Base-by-base conservation (phyloP, 1,284 basidiomycete genomes). In the Rhodotorula sp. region DNA sequence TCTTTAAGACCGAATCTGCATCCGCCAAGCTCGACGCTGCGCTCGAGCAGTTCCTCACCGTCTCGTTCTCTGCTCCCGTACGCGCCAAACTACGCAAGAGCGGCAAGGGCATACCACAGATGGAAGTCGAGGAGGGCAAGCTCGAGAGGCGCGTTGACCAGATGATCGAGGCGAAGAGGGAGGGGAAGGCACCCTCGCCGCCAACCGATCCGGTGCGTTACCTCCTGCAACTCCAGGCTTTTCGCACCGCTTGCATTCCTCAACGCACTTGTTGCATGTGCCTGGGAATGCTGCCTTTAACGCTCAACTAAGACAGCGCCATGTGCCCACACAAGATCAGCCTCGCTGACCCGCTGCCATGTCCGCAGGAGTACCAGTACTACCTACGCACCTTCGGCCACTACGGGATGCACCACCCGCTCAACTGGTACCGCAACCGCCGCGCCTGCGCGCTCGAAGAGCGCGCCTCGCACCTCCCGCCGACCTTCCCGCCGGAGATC, bases 371-470 rank as follows among this genome's bases (percentile, higher is more conserved):
- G 37, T 69, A 69, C 55, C 66, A 62, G 27, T 75, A 73, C 68
- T 78, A 76, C 68, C 57, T 78, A 54, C 0, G 22, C 2, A 71
- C 64, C 3, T 78, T 68, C 69, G 27, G 54, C 21, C 41, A 64
- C 15, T 39, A 67, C 21, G 76, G 78, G 1, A 41, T 78, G 7
- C 44, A 44, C 13, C 61, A 64, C 36, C 67, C 75, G 12, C 70
- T 78, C 15, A 70, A 67, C 34, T 78, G 75, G 70, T 78, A 78
- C 71, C 65, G 67, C n/a, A 77, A 73, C 1, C 73, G 76, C 9
- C 22, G 59, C 9, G 48, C 73, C 67, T 73, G 71, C 54, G 62
- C 62, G 41, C 27, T 44, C 21, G 70, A 78, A 10, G 78, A 78
- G 46, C 61, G 71, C 22, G 70, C 51, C n/a, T 58, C 64, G 17